These are phyloP conservation scores for Eremochloa ophiuroides DNA, from an alignment of 176 grass and related monocot species.

Conservation along the genomic window DNA sequence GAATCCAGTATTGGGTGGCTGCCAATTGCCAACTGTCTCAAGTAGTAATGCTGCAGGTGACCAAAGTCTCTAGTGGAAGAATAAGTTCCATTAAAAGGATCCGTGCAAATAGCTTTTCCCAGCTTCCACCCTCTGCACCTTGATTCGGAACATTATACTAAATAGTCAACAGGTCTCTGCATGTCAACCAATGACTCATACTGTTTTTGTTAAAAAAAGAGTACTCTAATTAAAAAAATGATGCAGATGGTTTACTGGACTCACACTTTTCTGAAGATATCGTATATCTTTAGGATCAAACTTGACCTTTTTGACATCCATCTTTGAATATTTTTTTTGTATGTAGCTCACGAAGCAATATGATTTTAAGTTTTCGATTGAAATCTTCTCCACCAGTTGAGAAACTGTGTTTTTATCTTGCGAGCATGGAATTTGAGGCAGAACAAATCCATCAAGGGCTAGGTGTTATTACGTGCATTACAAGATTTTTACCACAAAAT, in stretches of 20 bases:
- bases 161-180: not conserved
- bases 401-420: not conserved
- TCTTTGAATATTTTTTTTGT: not conserved
- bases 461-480: not conserved
- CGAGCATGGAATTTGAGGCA: not conserved
- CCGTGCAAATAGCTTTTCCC: not conserved
- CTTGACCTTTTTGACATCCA: not conserved
- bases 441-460: not conserved
- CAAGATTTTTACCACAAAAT: not conserved
- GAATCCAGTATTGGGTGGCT: not conserved
- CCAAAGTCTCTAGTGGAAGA: slow-evolving; percentile 8
- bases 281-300: not conserved
- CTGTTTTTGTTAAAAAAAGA: too few species aligned
- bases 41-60: not conserved
- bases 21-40: not conserved
- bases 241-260: not conserved
- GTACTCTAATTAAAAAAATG: too few species aligned
- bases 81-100: slow-evolving; percentile 21
- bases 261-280: too few species aligned
- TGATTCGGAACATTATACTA: not conserved
- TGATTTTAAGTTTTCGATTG: not conserved
- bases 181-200: not conserved
- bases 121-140: not conserved
- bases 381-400: not conserved
- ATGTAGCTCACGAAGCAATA: not conserved